Percentiles rank a stretch among this genome's conserved stretches.
These are phyloP conservation scores for Caryopteris hybrid DNA, from an alignment of 305 asterid species.

Conservation along the genomic window DNA sequence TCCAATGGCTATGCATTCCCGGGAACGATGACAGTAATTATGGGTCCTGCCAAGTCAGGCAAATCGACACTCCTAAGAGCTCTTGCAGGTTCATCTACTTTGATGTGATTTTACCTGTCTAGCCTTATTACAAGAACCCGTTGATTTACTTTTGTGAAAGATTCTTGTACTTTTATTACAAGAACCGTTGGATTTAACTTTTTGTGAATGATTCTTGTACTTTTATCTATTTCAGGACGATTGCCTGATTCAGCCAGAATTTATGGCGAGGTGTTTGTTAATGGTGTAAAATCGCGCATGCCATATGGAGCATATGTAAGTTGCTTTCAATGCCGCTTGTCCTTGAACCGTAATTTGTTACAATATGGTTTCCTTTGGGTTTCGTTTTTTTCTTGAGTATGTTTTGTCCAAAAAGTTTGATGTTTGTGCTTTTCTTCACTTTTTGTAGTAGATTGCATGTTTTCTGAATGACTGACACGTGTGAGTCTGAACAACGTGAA, in stretches of 20 bases:
- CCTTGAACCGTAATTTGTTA: constrained; percentile 8
- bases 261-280: constrained; percentile 87
- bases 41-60: constrained; percentile 99
- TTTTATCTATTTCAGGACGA: constrained; percentile 54
- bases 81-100: constrained; percentile 67
- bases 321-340: constrained; percentile 17
- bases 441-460: neutral
- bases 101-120: neutral
- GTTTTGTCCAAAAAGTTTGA: constrained; percentile 7
- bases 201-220: constrained; percentile 4
- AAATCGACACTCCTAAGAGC: constrained; percentile 95
- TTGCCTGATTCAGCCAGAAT: constrained; percentile 74
- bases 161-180: neutral
- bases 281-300: constrained; percentile 66
- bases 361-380: neutral
- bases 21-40: constrained; percentile 95
- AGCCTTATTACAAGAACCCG: neutral
- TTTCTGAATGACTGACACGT: neutral
- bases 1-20: constrained; percentile 93
- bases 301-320: constrained; percentile 92
- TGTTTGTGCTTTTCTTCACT: neutral
- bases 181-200: neutral
- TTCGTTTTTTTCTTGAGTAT: neutral
- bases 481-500: neutral
- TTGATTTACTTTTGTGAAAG: constrained; percentile 2